Evolutionary conservation across 164 flowering plant species (phyloP), one percentile per base, ranked within the genome.

Genomic region (Nymphaea thermarum): DNA sequence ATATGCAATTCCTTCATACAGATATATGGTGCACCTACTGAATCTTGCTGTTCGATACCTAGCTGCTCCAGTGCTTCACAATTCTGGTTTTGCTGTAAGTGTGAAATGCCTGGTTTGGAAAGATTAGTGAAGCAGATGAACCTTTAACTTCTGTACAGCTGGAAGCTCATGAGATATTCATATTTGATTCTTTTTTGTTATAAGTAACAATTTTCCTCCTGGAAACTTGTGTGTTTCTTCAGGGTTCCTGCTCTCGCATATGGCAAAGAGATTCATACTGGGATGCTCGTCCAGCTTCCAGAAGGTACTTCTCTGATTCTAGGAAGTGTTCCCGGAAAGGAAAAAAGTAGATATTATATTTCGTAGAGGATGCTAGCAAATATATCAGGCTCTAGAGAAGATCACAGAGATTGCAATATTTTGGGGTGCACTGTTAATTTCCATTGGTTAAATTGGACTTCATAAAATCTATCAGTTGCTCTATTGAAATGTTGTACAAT

Each of bases 181-280:
- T 43, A 1, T 43, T 44, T 44, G 41, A 11, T 51, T 51, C 12
- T 65, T 65, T 36, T 43, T 17, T 5, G 45, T 44, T 65, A 41
- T 15, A 18, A 36, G 17, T 43, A 43, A 15, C 42, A 47, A 43
- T 16, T n/a, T 51, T 51, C 12, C 17, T n/a, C 4, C 11, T 51
- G 12, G n/a, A 55, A 59, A 42, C 18, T 10, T 67, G 17, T 57
- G 43, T 43, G 41, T 68, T 73, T 15, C 53, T 65, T 66, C 78
- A 95, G 99, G 99, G 98, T 76, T 95, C 99, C 41, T 87, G 94
- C 74, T 95, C 99, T 66, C 81, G 98, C 64, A 89, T 92, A 79
- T 95, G 99, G 99, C 98, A 95, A 75, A 80, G 97, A 47, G 87
- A 86, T 81, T 90, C 98, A n/a, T 95, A 87, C 77, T 92, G 97